Base-by-base conservation (phyloP, 306 rosid genomes). In the Oxytropis ochrocephala region DNA sequence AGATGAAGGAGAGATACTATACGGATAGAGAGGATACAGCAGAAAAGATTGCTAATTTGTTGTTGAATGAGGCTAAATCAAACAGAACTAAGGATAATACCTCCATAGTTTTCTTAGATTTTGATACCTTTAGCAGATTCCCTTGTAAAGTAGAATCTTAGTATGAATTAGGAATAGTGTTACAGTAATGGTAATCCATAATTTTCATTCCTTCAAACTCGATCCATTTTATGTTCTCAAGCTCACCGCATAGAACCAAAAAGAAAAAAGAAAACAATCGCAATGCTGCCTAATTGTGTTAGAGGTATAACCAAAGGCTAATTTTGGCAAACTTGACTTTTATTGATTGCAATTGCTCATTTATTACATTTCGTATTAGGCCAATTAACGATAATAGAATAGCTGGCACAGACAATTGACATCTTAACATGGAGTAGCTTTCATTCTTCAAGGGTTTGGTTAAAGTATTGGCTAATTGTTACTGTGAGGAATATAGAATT, bases 81-180 rank as follows among this genome's bases (percentile, higher is more conserved):
- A 83, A 78, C 86, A 85, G 91, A 85, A 95, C 99, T 77, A 95
- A 89, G 90, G 99, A 95, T 82, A 95, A 95, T 60, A 95, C 99
- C 39, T 84, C 95, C 73, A 81, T 95, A 80, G 75, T 95, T 84
- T 91, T 82, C 86, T 81, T 95, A 87, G 99, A 95, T 80, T 95
- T 95, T 80, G 96, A 89, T 64, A 65, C 72, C 72, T 76, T 70
- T 7, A 50, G 73, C 77, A 82, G 82, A 65, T 71, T 66, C 78
- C 69, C 89, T 10, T 95, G 97, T 95, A 91, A 85, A 95, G 89
- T 76, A 79, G 88, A 83, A 75, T 79, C 89, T 68, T 89, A 79
- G 91, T 69, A 72, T 70, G 77, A 80, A 62, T 73, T 76, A 72
- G 75, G 74, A 73, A 69, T 82, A 82, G 83, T 70, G 74, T 62